Evolutionary conservation across 2,329 filamentous ascomycete genomes (phyloP).

Genomic region (Exophiala lecanii-corni): DNA sequence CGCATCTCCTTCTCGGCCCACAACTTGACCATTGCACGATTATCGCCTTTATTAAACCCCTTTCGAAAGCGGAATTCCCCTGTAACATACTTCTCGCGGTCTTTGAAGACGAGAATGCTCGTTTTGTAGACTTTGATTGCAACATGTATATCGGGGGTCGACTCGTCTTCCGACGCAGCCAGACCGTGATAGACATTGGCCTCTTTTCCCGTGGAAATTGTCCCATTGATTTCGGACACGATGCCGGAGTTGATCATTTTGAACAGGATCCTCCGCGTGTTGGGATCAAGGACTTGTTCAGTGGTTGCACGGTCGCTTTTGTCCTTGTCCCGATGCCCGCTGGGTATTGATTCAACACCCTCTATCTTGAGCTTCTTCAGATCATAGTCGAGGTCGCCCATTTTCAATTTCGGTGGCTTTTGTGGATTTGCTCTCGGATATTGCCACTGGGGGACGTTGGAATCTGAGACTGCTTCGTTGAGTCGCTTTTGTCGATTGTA

Average conservation of each 20-base stretch:
- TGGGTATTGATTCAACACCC: conserved; percentile 33
- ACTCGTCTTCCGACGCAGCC: conserved; percentile 52
- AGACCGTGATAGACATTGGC: conserved; percentile 96
- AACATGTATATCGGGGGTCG: conserved; percentile 58
- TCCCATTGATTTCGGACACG: conserved; percentile 88
- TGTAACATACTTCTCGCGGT: conserved; percentile 90
- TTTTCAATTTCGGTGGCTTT: conserved; percentile 72
- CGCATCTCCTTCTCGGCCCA: conserved; percentile 99
- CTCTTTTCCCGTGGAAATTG: conserved; percentile 94
- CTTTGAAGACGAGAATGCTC: conserved; percentile 94
- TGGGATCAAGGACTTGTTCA: conserved; percentile 89
- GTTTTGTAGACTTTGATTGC: conserved; percentile 99
- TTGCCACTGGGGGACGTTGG: conserved; percentile 49
- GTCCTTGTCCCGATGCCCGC: conserved; percentile 47
- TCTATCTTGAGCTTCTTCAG: conserved; percentile 83
- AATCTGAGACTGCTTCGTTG: conserved; percentile 48
- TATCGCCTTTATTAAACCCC: conserved; percentile 91
- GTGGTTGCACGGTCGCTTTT: conserved; percentile 90
- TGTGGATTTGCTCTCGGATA: conserved; percentile 71
- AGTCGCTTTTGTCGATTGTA: conserved; percentile 80
- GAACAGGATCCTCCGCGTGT: conserved; percentile 90
- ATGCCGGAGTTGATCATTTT: conserved; percentile 93
- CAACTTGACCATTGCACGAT: conserved; percentile 93
- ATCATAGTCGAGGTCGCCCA: conserved; percentile 51
- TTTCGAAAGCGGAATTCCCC: conserved; percentile 89